A percentile compares a stretch with the other conserved stretches of the same genome.
phyloP scores from a whole-genome alignment of 371 early-diverging fungal species.

The Phascolomyces articulosus region DNA sequence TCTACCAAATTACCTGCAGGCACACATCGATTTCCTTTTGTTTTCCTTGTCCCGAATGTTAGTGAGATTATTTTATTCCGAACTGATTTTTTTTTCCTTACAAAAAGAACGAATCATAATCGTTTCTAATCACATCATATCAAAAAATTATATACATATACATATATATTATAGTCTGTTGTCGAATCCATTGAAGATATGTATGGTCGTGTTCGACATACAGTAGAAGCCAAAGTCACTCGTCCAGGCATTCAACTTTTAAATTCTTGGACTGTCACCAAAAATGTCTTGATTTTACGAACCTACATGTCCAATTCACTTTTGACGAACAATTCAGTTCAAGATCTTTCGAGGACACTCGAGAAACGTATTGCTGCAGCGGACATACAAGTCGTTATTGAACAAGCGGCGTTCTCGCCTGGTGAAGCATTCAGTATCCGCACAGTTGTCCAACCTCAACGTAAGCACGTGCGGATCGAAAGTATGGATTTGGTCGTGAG shows the following conservation, averaged over 20 bases:
- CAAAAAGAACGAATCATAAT: too few species aligned
- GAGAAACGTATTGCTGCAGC: conserved; percentile 35
- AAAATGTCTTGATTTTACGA: conserved; percentile 36
- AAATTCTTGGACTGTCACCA: conserved; percentile 29
- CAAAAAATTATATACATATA: background rate
- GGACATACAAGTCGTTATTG: conserved; percentile 42
- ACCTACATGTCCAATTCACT: conserved; percentile 47
- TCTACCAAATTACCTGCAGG: conserved; percentile 28
- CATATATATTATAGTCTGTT: conserved; percentile 26
- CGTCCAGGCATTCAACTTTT: conserved; percentile 39
- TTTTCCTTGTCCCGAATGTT: conserved; percentile 48
- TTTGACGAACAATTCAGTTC: conserved; percentile 40
- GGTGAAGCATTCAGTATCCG: conserved; percentile 46
- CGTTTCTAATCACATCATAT: too few species aligned
- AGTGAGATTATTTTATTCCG: too few species aligned
- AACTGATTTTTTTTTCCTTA: too few species aligned
- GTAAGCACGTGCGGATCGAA: conserved; percentile 37
- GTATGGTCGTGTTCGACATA: conserved; percentile 45
- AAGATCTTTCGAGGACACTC: conserved; percentile 39
- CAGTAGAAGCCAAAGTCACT: conserved; percentile 36
- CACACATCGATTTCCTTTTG: conserved; percentile 45
- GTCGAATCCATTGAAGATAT: conserved; percentile 44
- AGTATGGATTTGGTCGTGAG: conserved; percentile 34
- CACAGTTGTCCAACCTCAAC: conserved; percentile 37
- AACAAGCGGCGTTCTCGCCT: conserved; percentile 46